These are phyloP conservation scores for Dendrothele bispora DNA, from an alignment of 768 basidiomycete species.

Conservation along the genomic window DNA sequence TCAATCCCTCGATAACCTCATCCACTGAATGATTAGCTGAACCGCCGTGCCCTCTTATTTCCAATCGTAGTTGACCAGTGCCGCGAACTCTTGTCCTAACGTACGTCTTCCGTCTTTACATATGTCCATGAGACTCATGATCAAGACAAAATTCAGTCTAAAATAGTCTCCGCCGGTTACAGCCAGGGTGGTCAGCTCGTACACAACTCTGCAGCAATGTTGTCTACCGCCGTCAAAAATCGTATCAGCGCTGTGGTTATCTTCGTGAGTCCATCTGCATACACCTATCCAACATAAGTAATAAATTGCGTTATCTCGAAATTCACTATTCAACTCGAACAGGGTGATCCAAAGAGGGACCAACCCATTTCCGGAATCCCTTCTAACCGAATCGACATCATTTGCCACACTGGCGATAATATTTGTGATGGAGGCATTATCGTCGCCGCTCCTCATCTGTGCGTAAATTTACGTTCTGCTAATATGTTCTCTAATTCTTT, in stretches of 20 bases:
- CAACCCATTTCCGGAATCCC: constrained; percentile 27
- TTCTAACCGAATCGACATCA: constrained; percentile 23
- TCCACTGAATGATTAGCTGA: no score
- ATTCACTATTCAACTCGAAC: no score
- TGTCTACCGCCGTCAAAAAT: constrained; percentile 26
- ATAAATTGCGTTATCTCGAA: no score
- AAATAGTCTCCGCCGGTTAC: constrained; percentile 25
- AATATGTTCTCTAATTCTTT: background rate
- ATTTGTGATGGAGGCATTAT: constrained; percentile 28
- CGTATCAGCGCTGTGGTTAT: constrained; percentile 32
- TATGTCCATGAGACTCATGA: background rate
- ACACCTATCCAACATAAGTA: background rate
- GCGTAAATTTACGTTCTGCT: no score
- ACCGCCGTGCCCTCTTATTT: background rate
- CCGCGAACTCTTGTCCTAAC: constrained; percentile 20
- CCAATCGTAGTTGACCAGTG: background rate
- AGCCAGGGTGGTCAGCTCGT: constrained; percentile 31
- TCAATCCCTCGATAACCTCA: background rate
- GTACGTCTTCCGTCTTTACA: background rate
- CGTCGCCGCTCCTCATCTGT: constrained; percentile 23
- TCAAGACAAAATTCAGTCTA: background rate
- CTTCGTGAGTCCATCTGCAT: constrained; percentile 15
- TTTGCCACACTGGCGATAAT: constrained; percentile 30
- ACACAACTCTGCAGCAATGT: constrained; percentile 33
- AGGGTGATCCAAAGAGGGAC: constrained; percentile 33